These are phyloP conservation scores for Aphanomyces euteiches DNA, from an alignment of 352 stramenopile genomes.

Conservation along the genomic window DNA sequence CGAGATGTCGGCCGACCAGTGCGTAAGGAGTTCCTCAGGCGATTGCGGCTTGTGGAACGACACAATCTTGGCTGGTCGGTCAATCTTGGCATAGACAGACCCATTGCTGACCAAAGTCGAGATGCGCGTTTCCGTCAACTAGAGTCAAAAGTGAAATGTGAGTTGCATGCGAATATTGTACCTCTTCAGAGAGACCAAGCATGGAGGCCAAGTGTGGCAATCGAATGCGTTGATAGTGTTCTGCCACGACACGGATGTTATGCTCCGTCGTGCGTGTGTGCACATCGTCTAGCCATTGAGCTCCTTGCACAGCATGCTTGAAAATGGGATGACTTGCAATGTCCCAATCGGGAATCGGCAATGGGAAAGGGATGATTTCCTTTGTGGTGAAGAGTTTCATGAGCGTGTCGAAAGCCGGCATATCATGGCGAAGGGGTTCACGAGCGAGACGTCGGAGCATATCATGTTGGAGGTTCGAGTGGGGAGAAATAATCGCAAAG, in stretches of 20 bases:
- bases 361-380: slow-evolving; percentile 95
- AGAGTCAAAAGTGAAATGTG: not conserved
- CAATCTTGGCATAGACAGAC: slow-evolving; percentile 95
- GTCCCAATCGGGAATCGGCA: slow-evolving; percentile 74
- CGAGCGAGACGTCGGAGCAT: slow-evolving; percentile 59
- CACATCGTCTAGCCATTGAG: slow-evolving; percentile 87
- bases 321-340: slow-evolving; percentile 81
- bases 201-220: slow-evolving; percentile 91
- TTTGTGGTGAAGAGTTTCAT: slow-evolving; percentile 92
- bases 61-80: slow-evolving; percentile 95
- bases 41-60: slow-evolving; percentile 89
- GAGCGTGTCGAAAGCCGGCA: slow-evolving; percentile 55
- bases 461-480: slow-evolving; percentile 78
- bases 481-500: slow-evolving; percentile 69
- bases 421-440: slow-evolving; percentile 64
- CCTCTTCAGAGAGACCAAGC: slow-evolving; percentile 88
- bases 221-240: slow-evolving; percentile 96
- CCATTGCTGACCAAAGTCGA: slow-evolving; percentile 91
- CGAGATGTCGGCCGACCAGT: slow-evolving; percentile 96
- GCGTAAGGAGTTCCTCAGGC: slow-evolving; percentile 91
- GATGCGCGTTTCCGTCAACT: slow-evolving; percentile 75
- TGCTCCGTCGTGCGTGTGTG: slow-evolving; percentile 94
- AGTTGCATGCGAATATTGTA: slow-evolving; percentile 38
- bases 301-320: slow-evolving; percentile 54
- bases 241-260: slow-evolving; percentile 93